Evolutionary conservation across 768 basidiomycete genomes (phyloP).

Genomic region (Tulasnella sp.): DNA sequence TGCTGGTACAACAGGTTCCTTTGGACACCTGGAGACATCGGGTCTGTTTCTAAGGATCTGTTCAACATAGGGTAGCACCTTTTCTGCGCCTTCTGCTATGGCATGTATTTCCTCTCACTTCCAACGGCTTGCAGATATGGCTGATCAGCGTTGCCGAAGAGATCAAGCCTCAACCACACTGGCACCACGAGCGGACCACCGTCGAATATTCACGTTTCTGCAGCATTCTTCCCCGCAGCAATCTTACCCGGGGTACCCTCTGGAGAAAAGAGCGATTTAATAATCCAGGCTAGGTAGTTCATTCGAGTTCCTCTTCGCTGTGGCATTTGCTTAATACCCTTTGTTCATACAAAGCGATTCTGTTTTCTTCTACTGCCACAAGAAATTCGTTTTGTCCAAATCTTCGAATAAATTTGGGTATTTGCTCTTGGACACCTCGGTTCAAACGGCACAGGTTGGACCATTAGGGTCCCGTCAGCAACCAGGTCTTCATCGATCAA

Average conservation of each 20-base stretch:
- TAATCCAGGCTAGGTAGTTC: not conserved
- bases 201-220: not conserved
- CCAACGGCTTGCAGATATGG: too few species aligned
- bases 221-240: not conserved
- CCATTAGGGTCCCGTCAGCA: not conserved
- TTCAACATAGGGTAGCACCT: too few species aligned
- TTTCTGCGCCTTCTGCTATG: too few species aligned
- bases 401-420: conserved; percentile 64
- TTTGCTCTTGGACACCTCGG: conserved; percentile 40
- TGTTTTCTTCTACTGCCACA: conserved; percentile 81
- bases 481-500: not conserved
- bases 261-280: not conserved
- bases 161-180: not conserved
- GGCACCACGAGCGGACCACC: not conserved
- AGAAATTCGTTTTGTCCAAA: conserved; percentile 51
- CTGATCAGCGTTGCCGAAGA: not conserved
- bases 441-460: not conserved
- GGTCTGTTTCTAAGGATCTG: too few species aligned
- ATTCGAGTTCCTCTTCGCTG: not conserved
- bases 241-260: not conserved
- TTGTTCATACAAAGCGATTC: conserved; percentile 45
- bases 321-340: not conserved
- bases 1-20: too few species aligned
- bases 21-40: too few species aligned
- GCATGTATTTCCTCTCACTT: too few species aligned